Base-by-base conservation (phyloP, 305 asterid genomes). In the Fraxinus sp. region DNA sequence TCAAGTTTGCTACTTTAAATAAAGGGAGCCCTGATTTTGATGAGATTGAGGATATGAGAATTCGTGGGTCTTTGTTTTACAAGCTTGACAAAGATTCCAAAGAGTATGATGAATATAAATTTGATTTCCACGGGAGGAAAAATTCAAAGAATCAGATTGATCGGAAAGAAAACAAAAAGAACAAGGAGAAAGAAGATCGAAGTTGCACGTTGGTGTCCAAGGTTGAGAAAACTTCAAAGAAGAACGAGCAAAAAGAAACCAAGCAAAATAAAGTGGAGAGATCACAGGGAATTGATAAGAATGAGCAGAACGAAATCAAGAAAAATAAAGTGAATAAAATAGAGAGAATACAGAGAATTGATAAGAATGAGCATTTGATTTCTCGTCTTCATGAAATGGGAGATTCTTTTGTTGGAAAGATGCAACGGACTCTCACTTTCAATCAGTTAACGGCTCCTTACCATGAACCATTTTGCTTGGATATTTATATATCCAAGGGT, bases 391-490 rank as follows among this genome's bases (percentile, higher is more conserved):
- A 78, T 33, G 85, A 80, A 78, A 16, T 77, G 77, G 88, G 87
- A 80, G 87, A 83, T 70, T 74, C 77, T 1, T 82, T 76, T 24
- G 28, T 22, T 30, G 86, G 39, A n/a, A 92, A 90, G 89, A 92
- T 36, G 89, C 86, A 88, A 81, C 90, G 97, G 78, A 84, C 86
- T 80, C 97, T 82, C 35, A 92, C 98, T 62, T 95, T 92, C 86
- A 95, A 94, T 82, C 97, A 95, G 83, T 89, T 83, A 68, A 94
- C 97, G 1, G 93, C 92, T 6, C 90, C 97, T 41, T 95, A 91
- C 89, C 99, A 95, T 28, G 94, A 93, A 64, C 99, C 97, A 0
- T 92, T 93, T 87, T 95, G 98, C 81, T 86, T 94, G 89, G 99
- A 94, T 79, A 88, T 94, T 66, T 90, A 86, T 66, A 77, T 95